phyloP scores from a whole-genome alignment of 331 rosid genomes.

The Dryas integrifolia region DNA sequence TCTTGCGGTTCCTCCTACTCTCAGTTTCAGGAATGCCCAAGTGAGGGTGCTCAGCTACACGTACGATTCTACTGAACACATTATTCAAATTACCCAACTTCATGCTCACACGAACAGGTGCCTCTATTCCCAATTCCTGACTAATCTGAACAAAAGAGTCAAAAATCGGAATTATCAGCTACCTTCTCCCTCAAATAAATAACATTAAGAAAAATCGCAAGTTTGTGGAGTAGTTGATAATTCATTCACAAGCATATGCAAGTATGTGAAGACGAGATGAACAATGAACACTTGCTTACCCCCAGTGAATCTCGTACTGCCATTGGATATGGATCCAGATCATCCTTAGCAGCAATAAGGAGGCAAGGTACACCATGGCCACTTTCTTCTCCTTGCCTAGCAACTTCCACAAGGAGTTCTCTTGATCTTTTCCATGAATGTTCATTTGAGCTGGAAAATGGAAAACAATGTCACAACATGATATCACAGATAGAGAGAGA shows the following conservation, averaged over 20 bases:
- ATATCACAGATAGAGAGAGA: background rate
- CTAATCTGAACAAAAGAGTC: conserved; percentile 45
- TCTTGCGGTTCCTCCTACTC: conserved; percentile 73
- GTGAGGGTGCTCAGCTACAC: conserved; percentile 82
- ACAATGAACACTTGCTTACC: conserved; percentile 42
- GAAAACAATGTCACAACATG: conserved; percentile 25
- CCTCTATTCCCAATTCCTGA: conserved; percentile 81
- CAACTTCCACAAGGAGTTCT: conserved; percentile 80
- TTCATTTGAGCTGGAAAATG: conserved; percentile 73
- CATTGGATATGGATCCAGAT: conserved; percentile 76
- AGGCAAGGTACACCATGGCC: conserved; percentile 83
- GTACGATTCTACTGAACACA: conserved; percentile 58
- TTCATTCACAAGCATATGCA: conserved; percentile 3
- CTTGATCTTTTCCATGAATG: conserved; percentile 74
- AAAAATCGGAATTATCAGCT: conserved; percentile 15
- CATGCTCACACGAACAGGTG: conserved; percentile 75
- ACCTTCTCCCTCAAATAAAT: background rate
- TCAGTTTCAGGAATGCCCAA: conserved; percentile 86
- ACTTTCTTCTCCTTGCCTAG: conserved; percentile 73
- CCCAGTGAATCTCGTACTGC: conserved; percentile 80
- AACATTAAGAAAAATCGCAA: conserved; percentile 19
- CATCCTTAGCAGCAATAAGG: conserved; percentile 85
- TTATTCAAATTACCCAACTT: conserved; percentile 57
- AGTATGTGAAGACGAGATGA: conserved; percentile 20
- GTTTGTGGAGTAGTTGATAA: background rate